Conservation (phyloP, 2,329 filamentous ascomycete genomes). For the Aspergillus unguis region DNA sequence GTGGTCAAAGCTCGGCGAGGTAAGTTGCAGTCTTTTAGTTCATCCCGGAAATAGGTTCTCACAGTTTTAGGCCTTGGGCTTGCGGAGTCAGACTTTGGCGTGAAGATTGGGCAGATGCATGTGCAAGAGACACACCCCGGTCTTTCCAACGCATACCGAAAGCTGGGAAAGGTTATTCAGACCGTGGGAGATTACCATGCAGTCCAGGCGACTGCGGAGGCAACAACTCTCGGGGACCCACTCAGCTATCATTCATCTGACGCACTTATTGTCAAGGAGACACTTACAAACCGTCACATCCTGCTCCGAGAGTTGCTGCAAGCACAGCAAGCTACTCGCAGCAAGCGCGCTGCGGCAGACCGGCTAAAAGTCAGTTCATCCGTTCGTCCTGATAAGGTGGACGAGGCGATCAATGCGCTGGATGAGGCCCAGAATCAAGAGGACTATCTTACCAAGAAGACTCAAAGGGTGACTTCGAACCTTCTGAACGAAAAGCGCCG, state of each 20-base stretch:
- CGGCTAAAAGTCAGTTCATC: slow-evolving; percentile 81
- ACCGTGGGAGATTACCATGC: slow-evolving; percentile 93
- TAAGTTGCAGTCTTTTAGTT: slow-evolving; percentile 42
- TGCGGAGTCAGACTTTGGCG: slow-evolving; percentile 87
- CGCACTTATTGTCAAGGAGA: slow-evolving; percentile 97
- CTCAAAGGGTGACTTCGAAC: slow-evolving; percentile 82
- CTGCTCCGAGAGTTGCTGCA: slow-evolving; percentile 89
- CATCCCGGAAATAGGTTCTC: background rate
- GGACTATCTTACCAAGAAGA: slow-evolving; percentile 77
- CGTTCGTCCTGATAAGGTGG: slow-evolving; percentile 90
- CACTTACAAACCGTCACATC: slow-evolving; percentile 94
- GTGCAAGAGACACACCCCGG: slow-evolving; percentile 88
- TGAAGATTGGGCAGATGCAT: slow-evolving; percentile 81
- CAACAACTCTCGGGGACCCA: slow-evolving; percentile 88
- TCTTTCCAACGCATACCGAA: slow-evolving; percentile 84
- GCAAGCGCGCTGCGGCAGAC: slow-evolving; percentile 80
- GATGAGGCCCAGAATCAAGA: slow-evolving; percentile 85
- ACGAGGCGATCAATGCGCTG: slow-evolving; percentile 88
- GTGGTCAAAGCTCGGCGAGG: slow-evolving; percentile 89
- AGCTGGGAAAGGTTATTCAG: slow-evolving; percentile 90
- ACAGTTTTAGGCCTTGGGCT: slow-evolving; percentile 72
- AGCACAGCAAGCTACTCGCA: slow-evolving; percentile 79
- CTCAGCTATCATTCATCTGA: slow-evolving; percentile 94
- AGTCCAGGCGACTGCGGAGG: slow-evolving; percentile 93
- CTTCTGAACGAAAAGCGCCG: slow-evolving; percentile 81